Conservation (phyloP, 352 stramenopile genomes). For the Phytophthora constricta region DNA sequence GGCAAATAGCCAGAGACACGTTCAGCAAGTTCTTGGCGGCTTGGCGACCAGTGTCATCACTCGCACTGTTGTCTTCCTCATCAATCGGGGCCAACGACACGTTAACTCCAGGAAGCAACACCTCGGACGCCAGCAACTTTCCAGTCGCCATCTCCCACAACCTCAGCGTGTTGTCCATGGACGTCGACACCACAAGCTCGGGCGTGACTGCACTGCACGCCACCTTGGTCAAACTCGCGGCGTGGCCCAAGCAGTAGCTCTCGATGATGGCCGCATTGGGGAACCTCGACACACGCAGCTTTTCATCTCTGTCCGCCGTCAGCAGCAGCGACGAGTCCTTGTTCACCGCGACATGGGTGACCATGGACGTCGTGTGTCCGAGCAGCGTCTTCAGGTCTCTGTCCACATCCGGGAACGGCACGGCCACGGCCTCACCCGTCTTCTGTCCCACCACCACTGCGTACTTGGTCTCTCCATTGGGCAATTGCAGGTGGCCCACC, state of each 20-base stretch:
- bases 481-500: conserved; percentile 30
- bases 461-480: conserved; percentile 50
- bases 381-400: conserved; percentile 77
- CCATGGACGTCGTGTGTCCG: conserved; percentile 88
- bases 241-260: conserved; percentile 86
- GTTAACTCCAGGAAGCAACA: conserved; percentile 42
- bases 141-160: conserved; percentile 70
- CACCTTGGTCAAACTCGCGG: conserved; percentile 69
- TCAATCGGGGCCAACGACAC: conserved; percentile 37
- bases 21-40: conserved; percentile 57
- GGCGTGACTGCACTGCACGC: conserved; percentile 50
- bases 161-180: conserved; percentile 85
- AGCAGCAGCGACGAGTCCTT: conserved; percentile 64
- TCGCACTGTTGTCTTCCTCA: conserved; percentile 20
- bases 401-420: conserved; percentile 75
- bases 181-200: conserved; percentile 70
- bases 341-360: conserved; percentile 75
- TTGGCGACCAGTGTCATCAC: conserved; percentile 33
- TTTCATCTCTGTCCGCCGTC: conserved; percentile 85
- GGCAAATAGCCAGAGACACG: conserved; percentile 66
- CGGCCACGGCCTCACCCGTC: conserved; percentile 80
- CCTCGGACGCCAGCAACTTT: conserved; percentile 59
- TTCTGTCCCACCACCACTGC: conserved; percentile 81
- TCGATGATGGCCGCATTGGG: conserved; percentile 74
- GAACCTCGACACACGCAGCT: conserved; percentile 86